Conservation (phyloP, 202 grass and related monocot species). For the Schoenoplectus triqueter region DNA sequence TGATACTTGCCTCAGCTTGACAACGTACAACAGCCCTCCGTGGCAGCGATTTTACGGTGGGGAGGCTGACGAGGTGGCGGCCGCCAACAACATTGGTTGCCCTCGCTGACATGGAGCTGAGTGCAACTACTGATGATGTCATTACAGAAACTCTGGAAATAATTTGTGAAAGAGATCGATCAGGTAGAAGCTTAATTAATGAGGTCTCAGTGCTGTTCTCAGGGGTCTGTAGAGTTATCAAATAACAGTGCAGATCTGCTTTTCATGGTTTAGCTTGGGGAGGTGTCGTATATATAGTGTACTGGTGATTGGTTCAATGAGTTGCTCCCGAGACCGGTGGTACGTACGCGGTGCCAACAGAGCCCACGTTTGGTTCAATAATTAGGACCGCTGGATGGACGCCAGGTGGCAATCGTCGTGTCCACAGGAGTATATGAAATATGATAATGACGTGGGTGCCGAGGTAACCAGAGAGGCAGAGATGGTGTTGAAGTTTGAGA, state of each 20-base stretch:
- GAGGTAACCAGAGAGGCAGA: not conserved
- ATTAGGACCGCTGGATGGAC: not conserved
- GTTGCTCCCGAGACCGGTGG: too few relatives aligned
- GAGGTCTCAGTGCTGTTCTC: not conserved
- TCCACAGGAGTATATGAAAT: not conserved
- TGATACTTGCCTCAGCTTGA: conserved; percentile 4
- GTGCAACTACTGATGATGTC: conserved; percentile 12
- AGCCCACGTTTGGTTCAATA: conserved; percentile 27
- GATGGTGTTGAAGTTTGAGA: not conserved
- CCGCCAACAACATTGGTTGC: too few relatives aligned
- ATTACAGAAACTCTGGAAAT: not conserved
- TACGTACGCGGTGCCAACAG: not conserved
- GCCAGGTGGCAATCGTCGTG: not conserved
- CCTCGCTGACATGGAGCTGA: conserved; percentile 19
- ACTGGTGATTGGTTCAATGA: not conserved
- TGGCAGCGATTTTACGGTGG: not conserved
- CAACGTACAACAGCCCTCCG: not conserved
- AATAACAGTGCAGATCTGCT: not conserved
- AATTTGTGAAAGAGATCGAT: not conserved
- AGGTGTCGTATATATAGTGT: not conserved
- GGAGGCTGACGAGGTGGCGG: not conserved
- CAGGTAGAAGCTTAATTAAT: not conserved
- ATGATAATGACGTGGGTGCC: conserved; percentile 3
- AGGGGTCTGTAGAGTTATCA: not conserved
- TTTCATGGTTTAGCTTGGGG: not conserved